Base-by-base conservation (phyloP, 2,329 filamentous ascomycete species). In the Ascochyta lentis region DNA sequence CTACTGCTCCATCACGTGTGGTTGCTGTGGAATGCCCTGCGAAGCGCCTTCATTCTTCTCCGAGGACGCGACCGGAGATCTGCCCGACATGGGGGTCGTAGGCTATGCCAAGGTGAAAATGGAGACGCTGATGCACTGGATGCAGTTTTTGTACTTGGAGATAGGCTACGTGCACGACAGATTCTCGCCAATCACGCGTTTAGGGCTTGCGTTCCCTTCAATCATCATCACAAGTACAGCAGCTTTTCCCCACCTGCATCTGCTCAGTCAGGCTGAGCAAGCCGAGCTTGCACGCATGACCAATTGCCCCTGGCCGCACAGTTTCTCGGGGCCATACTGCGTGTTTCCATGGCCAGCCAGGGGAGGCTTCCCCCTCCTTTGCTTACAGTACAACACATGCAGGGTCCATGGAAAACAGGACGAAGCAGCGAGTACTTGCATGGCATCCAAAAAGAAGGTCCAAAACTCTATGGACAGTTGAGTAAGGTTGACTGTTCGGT, bases 401-500 rank as follows among this genome's bases (percentile, higher is more conserved):
- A 49, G 46, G 46, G 41, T 46, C 35, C 13, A 19, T 29, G 29
- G n/a, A 29, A 15, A 24, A 34, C 9, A 31, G 22, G 15, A 24
- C 8, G 24, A 46, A 45, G 52, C 45, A 41, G 27, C 45, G 16
- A 55, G 16, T 26, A 37, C n/a, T 8, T 34, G 7, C 3, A 27
- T 12, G 22, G 7, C 13, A n/a, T 45, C 6, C 7, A 16, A 39
- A 9, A n/a, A 26, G 27, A 23, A 9, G 22, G 13, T 10, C 13
- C 27, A 19, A 29, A 31, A 2, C 15, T 24, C 4, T 9, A 19
- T 15, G 13, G 19, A 34, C 23, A 31, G 47, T 39, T 56, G 33
- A 51, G 42, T 48, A 51, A 56, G 23, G 47, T 46, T 56, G 53
- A 56, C 47, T 27, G 27, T 48, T 3, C 12, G 13, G 15, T 27